phyloP scores from a whole-genome alignment of 192 early-diverging fungal genomes.

The Linnemannia schmuckeri region DNA sequence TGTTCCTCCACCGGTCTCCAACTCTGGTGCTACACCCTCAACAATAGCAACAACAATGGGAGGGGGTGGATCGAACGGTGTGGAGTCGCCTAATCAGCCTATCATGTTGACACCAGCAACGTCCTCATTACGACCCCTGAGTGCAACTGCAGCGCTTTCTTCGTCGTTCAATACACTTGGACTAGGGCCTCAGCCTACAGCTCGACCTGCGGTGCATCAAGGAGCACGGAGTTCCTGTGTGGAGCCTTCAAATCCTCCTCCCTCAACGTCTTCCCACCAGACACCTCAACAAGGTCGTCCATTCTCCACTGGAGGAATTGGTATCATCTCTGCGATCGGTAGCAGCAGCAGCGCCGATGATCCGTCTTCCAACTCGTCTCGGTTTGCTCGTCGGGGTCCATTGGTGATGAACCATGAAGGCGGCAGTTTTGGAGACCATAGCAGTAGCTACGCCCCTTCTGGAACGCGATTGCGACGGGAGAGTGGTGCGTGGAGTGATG shows the following conservation, averaged over 20 bases:
- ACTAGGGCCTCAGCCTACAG: constrained; percentile 11
- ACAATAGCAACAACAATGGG: neutral
- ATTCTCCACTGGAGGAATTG: neutral
- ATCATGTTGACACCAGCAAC: constrained; percentile 3
- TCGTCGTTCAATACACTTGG: constrained; percentile 36
- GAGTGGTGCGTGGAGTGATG: constrained; percentile 24
- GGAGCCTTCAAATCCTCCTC: neutral
- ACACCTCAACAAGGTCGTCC: neutral
- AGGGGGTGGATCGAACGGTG: neutral
- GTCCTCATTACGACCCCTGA: constrained; percentile 21
- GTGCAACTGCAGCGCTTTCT: constrained; percentile 37
- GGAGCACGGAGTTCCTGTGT: constrained; percentile 23
- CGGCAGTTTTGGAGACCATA: neutral
- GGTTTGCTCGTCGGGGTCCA: constrained; percentile 43
- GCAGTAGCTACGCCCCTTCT: neutral
- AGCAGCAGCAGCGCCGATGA: neutral
- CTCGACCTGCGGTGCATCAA: constrained; percentile 13
- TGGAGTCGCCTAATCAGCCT: neutral
- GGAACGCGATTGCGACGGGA: constrained; percentile 17
- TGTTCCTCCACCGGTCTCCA: constrained; percentile 27
- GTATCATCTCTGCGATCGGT: neutral
- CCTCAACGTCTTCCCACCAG: neutral
- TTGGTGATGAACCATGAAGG: constrained; percentile 27
- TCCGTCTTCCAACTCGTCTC: constrained; percentile 18
- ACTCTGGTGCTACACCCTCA: neutral